Base-by-base conservation (phyloP, 805 yeast genomes). In the Vanderwaltozyma tropicalis region DNA sequence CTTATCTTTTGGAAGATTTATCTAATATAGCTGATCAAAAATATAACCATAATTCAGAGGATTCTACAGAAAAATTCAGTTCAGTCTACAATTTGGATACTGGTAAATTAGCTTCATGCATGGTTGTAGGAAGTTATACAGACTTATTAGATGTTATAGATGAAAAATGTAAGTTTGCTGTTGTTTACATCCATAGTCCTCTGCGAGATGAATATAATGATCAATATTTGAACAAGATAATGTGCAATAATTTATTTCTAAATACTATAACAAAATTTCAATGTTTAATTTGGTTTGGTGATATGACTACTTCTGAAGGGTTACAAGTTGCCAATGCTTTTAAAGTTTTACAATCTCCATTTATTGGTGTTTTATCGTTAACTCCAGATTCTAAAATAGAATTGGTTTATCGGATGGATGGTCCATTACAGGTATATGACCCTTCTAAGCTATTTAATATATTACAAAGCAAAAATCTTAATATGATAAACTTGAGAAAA, bases 211-310 rank as follows among this genome's bases (percentile, higher is more conserved):
- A 76, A 36, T 66, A 78, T 1, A 25, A 10, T n/a, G 57, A 63
- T 24, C 56, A 57, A 4, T 76, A 81, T 43, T 71, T 78, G 34
- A 57, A 67, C 12, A 68, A 68, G 10, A 69, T 85, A 3, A 55
- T 86, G 33, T 61, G 76, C 31, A 66, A 72, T 41, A 69, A 66
- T 2, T 58, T 55, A 19, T 74, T 83, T 38, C 61, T 72, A 12
- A 57, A 64, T 27, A 64, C 68, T 48, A 52, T 76, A 37, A 61
- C 60, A 16, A 69, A 71, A 16, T 70, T 68, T 33, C 70, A 82
- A 32, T 55, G 79, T 2, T 46, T 84, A 3, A 60, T 84, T 2
- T 89, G 97, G 97, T 94, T 88, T 30, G 95, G 96, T 8, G 80
- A 84, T 52, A 73, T 81, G 18, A 70, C 72, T n/a, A 76, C 77